Conservation (phyloP, 306 rosid species). For the Mimosa pudica region DNA sequence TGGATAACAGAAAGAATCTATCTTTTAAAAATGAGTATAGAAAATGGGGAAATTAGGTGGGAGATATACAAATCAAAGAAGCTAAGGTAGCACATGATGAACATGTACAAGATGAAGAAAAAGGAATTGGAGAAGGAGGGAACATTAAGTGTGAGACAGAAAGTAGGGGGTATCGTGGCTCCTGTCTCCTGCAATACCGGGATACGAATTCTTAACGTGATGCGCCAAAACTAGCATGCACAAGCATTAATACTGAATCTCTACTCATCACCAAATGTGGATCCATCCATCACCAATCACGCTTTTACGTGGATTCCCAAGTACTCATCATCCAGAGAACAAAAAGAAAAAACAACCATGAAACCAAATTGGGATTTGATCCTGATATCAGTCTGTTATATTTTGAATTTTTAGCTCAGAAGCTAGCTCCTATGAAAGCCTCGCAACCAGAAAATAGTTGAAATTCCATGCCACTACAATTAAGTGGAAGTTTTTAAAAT, state of each 20-base stretch:
- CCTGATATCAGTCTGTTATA: neutral
- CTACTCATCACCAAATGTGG: neutral
- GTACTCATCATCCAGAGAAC: neutral
- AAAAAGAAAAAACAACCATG: neutral
- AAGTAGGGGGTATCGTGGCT: neutral
- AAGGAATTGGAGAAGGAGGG: neutral
- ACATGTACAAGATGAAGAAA: neutral
- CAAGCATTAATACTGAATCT: slow-evolving; percentile 2
- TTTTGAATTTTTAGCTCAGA: neutral
- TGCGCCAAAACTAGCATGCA: neutral
- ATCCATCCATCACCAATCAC: neutral
- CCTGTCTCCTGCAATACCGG: slow-evolving; percentile 12
- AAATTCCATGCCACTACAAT: neutral
- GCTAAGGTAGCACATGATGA: neutral
- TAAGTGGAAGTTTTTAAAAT: neutral
- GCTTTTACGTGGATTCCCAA: neutral
- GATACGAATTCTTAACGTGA: neutral
- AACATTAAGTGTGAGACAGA: slow-evolving; percentile 10
- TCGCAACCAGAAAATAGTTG: neutral
- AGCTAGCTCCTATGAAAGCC: neutral
- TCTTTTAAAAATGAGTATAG: neutral
- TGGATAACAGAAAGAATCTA: neutral
- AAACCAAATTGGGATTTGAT: neutral
- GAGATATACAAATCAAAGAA: neutral
- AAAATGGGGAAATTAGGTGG: neutral